Evolutionary conservation across 2,329 filamentous ascomycete genomes (phyloP).

Genomic region (Phoma sp.): DNA sequence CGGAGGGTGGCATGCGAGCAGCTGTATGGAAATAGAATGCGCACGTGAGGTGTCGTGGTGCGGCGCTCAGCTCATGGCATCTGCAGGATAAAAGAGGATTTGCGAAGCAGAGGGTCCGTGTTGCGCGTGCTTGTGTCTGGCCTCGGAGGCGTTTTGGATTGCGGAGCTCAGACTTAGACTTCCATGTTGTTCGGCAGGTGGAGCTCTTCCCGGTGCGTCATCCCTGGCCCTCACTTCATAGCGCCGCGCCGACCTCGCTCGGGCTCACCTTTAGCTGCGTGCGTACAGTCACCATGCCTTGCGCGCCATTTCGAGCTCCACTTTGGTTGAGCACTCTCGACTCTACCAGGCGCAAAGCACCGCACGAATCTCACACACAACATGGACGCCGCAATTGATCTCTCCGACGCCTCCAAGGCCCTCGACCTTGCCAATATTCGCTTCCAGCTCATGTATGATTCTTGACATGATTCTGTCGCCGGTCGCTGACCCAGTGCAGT

Average conservation of each 20-base stretch:
- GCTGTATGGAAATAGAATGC: constrained; percentile 1
- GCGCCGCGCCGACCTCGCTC: constrained; percentile 6
- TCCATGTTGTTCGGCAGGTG: background rate
- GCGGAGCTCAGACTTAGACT: constrained; percentile 10
- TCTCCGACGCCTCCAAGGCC: constrained; percentile 82
- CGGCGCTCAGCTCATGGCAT: background rate
- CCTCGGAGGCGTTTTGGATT: background rate
- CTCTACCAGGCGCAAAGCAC: background rate
- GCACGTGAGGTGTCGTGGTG: background rate
- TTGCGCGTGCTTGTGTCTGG: background rate
- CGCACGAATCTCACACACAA: constrained; percentile 17
- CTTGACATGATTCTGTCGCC: background rate
- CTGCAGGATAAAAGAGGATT: no score
- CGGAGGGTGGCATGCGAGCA: constrained; percentile 35
- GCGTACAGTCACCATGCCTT: constrained; percentile 8
- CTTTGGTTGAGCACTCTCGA: background rate
- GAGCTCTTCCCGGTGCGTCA: constrained; percentile 26
- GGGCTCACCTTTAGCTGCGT: background rate
- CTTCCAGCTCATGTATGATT: constrained; percentile 83
- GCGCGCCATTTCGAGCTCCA: background rate
- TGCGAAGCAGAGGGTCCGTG: background rate
- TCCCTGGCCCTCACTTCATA: constrained; percentile 9
- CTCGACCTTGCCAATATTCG: constrained; percentile 91
- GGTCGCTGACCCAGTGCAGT: constrained; percentile 56
- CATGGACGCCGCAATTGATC: constrained; percentile 92